These are phyloP conservation scores for Quercus lobata DNA, from an alignment of 331 rosid species.

Conservation along the genomic window DNA sequence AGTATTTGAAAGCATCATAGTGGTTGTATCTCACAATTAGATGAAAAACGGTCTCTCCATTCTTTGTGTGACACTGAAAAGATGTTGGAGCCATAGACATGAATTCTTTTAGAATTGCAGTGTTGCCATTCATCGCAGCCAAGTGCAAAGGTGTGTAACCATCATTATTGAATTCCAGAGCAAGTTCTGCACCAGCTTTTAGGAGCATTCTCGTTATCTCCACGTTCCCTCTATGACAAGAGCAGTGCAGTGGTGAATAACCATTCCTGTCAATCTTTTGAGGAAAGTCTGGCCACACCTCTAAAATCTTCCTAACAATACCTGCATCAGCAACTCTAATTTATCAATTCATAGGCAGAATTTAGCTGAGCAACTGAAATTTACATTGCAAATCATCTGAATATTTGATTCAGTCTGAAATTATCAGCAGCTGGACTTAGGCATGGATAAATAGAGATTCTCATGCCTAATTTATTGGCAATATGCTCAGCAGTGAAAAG, in stretches of 20 bases:
- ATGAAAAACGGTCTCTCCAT: slow-evolving; percentile 60
- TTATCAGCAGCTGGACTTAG: background rate
- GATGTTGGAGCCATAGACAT: slow-evolving; percentile 26
- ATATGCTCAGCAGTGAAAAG: background rate
- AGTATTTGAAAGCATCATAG: slow-evolving; percentile 41
- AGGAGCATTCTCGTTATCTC: too few species aligned
- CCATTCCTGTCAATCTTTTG: slow-evolving; percentile 44
- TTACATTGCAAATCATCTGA: background rate
- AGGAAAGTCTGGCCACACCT: slow-evolving; percentile 32
- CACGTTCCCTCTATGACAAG: slow-evolving; percentile 16
- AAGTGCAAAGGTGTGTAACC: too few species aligned
- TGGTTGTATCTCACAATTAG: slow-evolving; percentile 50
- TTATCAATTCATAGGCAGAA: background rate
- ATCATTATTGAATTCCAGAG: too few species aligned
- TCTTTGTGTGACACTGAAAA: slow-evolving; percentile 42
- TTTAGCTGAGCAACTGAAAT: background rate
- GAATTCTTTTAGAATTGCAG: too few species aligned
- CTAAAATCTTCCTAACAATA: slow-evolving; percentile 52
- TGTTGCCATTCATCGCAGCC: too few species aligned
- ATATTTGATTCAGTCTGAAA: background rate
- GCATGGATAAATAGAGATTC: background rate
- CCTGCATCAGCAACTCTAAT: slow-evolving; percentile 30
- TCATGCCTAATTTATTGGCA: background rate
- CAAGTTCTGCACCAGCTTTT: too few species aligned
- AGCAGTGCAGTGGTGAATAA: slow-evolving; percentile 48